phyloP scores from a whole-genome alignment of 192 early-diverging fungal genomes.

The Thamnidium elegans region DNA sequence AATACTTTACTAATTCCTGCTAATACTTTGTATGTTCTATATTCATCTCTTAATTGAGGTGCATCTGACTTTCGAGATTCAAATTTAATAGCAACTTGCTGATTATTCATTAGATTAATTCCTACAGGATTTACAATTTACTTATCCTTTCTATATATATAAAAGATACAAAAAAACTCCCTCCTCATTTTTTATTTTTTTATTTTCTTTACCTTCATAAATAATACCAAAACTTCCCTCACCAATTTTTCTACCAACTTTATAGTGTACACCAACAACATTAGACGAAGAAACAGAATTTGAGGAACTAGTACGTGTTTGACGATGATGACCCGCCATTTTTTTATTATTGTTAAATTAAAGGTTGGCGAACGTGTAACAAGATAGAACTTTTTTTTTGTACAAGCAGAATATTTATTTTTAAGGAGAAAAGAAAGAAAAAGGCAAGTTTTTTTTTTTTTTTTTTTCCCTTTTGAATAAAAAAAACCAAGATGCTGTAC shows the following conservation, averaged over 20 bases:
- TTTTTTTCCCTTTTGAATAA: too few relatives aligned
- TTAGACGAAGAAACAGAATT: constrained; percentile 51
- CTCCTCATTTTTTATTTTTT: too few relatives aligned
- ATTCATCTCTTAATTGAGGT: constrained; percentile 96
- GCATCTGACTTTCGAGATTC: constrained; percentile 95
- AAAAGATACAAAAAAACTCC: too few relatives aligned
- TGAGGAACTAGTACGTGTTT: constrained; percentile 17
- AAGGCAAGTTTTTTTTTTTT: too few relatives aligned
- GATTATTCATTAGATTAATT: constrained; percentile 85
- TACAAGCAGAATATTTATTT: too few relatives aligned
- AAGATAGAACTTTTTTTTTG: too few relatives aligned
- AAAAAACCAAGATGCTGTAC: too few relatives aligned
- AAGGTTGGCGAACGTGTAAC: too few relatives aligned
- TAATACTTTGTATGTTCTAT: constrained; percentile 92
- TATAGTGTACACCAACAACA: constrained; percentile 95
- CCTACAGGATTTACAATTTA: constrained; percentile 40
- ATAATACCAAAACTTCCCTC: constrained; percentile 99
- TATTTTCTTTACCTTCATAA: constrained; percentile 82
- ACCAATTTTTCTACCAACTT: constrained; percentile 94
- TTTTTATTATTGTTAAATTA: not conserved
- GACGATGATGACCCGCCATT: constrained; percentile 16
- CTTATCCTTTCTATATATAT: too few relatives aligned
- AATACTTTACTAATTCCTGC: constrained; percentile 55
- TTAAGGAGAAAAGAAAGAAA: too few relatives aligned
- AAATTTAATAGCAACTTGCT: constrained; percentile 96